phyloP scores from a whole-genome alignment of 1,284 basidiomycete genomes.

The Tilletiaria anomala region DNA sequence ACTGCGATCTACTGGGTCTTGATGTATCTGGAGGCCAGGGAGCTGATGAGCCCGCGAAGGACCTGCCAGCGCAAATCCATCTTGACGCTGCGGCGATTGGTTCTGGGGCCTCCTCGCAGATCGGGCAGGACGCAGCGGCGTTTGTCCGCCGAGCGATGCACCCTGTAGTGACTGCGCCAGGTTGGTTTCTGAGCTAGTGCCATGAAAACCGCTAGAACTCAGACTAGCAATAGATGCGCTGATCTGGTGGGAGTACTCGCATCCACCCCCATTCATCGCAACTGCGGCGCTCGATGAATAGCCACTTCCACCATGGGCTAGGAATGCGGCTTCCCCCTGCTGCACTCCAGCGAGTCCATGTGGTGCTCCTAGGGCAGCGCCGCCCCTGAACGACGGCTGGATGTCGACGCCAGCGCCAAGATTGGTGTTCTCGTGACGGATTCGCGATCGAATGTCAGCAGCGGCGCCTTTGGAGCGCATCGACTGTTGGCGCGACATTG shows the following conservation, averaged over 20 bases:
- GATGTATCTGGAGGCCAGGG: slow-evolving; percentile 3
- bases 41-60: slow-evolving; percentile 4
- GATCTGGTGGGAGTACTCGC: no score
- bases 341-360: slow-evolving; percentile 10
- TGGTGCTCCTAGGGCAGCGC: slow-evolving; percentile 8
- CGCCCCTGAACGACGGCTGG: slow-evolving; percentile 10
- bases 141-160: no score
- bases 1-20: slow-evolving; percentile 6
- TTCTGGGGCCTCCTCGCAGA: slow-evolving; percentile 18
- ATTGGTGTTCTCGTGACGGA: slow-evolving; percentile 31
- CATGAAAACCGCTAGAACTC: no score
- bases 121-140: slow-evolving; percentile 20
- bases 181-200: slow-evolving; percentile 2
- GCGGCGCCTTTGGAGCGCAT: no score
- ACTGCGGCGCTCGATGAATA: slow-evolving; percentile 7
- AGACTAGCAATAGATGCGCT: no score
- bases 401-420: slow-evolving; percentile 27
- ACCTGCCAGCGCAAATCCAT: neutral
- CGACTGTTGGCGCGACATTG: no score
- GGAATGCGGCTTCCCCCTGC: neutral
- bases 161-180: no score
- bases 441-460: slow-evolving; percentile 32
- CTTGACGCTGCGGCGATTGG: slow-evolving; percentile 3
- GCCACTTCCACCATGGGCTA: slow-evolving; percentile 6
- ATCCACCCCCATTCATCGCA: slow-evolving; percentile 7